Conservation (phyloP, 495 filamentous ascomycete genomes). For the Parmelia sp. region DNA sequence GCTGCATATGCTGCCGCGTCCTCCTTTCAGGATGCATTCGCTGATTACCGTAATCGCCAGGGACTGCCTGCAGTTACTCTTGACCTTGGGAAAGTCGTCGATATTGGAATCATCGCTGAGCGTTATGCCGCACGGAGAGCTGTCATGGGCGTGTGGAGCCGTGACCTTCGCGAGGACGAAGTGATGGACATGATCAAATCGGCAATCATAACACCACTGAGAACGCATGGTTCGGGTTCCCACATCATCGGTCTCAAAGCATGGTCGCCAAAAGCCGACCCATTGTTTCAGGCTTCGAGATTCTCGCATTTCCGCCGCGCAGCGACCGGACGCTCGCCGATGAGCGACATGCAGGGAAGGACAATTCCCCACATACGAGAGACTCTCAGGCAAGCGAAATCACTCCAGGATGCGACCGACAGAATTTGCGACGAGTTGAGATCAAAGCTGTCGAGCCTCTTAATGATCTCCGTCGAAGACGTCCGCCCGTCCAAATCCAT, state of each 20-base stretch:
- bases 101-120: constrained; percentile 37
- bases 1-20: constrained; percentile 41
- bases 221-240: not conserved
- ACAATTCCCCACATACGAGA: constrained; percentile 1
- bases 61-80: constrained; percentile 34
- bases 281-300: constrained; percentile 5
- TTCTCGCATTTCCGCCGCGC: constrained; percentile 13
- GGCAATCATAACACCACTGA: constrained; percentile 11
- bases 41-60: constrained; percentile 12
- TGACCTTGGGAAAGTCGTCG: constrained; percentile 37
- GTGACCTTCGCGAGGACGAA: constrained; percentile 12
- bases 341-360: not conserved
- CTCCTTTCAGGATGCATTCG: constrained; percentile 29
- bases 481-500: constrained; percentile 20
- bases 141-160: constrained; percentile 12
- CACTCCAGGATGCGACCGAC: not conserved
- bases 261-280: constrained; percentile 10
- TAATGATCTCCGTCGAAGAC: constrained; percentile 7
- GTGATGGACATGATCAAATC: constrained; percentile 14
- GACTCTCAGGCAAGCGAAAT: constrained; percentile 3
- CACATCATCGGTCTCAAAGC: constrained; percentile 13
- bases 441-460: not conserved
- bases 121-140: not conserved
- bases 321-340: not conserved
- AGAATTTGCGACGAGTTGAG: not conserved